A percentile compares a stretch with the other conserved stretches of the same genome.
Conservation (phyloP, 768 basidiomycete species). For the Calocera cornea region DNA sequence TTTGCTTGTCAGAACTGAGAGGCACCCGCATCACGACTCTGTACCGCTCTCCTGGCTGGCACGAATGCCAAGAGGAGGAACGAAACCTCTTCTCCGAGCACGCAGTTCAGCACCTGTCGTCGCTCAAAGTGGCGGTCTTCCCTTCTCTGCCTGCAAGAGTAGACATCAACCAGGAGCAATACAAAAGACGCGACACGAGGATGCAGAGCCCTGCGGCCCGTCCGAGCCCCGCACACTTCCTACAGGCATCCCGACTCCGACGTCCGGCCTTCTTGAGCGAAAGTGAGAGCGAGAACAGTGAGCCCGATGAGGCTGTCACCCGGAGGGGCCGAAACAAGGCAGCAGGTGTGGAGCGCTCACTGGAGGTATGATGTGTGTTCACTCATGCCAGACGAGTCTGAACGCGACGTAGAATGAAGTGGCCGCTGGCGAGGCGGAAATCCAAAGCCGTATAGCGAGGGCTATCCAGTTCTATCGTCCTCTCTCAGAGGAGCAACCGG, state of each 20-base stretch:
- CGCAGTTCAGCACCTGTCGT: too few relatives aligned
- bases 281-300: too few relatives aligned
- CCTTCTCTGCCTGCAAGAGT: too few relatives aligned
- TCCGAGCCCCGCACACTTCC: too few relatives aligned
- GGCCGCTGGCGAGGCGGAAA: background rate
- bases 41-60: background rate
- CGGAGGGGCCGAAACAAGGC: too few relatives aligned
- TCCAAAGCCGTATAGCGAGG: background rate
- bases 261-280: too few relatives aligned
- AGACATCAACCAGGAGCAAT: too few relatives aligned
- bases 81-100: background rate
- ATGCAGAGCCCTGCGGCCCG: too few relatives aligned
- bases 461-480: background rate
- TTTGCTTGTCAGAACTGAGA: background rate
- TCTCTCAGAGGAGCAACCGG: background rate
- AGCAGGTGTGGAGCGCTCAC: background rate
- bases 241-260: too few relatives aligned
- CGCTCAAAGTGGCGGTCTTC: too few relatives aligned
- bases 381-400: background rate
- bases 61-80: background rate
- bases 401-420: background rate
- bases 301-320: too few relatives aligned
- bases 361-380: background rate
- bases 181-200: too few relatives aligned
- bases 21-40: background rate